Percentiles rank a stretch among this genome's conserved stretches.
These are phyloP conservation scores for Paraconiothyrium sp. DNA, from an alignment of 2,329 filamentous ascomycete genomes.

Conservation along the genomic window DNA sequence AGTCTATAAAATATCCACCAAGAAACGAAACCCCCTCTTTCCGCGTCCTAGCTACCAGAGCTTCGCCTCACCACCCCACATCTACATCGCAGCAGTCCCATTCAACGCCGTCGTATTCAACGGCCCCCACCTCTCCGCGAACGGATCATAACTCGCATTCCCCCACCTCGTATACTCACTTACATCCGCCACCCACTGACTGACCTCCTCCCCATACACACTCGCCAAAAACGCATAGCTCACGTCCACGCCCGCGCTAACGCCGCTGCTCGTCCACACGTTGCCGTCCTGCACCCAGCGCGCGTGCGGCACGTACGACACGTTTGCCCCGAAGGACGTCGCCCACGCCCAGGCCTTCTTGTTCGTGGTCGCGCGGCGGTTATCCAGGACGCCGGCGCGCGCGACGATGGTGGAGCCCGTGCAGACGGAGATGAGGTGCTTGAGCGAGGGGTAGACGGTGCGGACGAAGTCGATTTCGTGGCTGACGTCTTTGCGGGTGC, in stretches of 20 bases:
- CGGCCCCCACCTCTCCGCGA: conserved; percentile 48
- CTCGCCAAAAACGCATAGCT: conserved; percentile 63
- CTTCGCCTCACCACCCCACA: background rate
- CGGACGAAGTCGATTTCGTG: conserved; percentile 21
- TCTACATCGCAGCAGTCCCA: background rate
- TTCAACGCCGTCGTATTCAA: background rate
- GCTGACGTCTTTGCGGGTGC: conserved; percentile 41
- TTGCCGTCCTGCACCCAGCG: conserved; percentile 72
- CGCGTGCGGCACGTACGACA: conserved; percentile 68
- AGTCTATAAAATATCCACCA: background rate
- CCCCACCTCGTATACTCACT: conserved; percentile 66
- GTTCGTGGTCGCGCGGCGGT: conserved; percentile 70
- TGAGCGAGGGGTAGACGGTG: conserved; percentile 22
- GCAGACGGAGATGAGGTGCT: conserved; percentile 70
- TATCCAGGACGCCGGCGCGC: conserved; percentile 66
- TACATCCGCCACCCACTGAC: conserved; percentile 55
- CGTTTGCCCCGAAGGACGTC: conserved; percentile 56
- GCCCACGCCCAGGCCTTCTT: conserved; percentile 61
- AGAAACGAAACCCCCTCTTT: background rate
- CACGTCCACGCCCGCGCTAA: conserved; percentile 68
- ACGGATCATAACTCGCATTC: conserved; percentile 62
- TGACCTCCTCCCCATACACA: conserved; percentile 61
- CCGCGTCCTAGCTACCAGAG: background rate
- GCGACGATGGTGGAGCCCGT: conserved; percentile 68
- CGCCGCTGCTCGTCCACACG: conserved; percentile 70